phyloP scores from a whole-genome alignment of 179 eudicot genomes.

The Amaranthus tricolor region DNA sequence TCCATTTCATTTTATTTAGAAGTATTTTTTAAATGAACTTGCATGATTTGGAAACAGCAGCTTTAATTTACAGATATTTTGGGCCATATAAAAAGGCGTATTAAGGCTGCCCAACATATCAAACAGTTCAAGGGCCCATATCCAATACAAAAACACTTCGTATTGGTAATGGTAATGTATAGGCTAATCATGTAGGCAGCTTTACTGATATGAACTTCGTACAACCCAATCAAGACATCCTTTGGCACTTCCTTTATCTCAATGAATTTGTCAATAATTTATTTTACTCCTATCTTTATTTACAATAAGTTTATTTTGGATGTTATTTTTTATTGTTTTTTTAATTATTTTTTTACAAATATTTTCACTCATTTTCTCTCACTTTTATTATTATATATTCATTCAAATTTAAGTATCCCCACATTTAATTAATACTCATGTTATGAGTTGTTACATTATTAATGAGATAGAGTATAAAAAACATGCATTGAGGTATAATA shows the following conservation, averaged over 20 bases:
- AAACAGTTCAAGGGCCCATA: conserved; percentile 6
- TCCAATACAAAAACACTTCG: background rate
- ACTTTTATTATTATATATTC: no score
- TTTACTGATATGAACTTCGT: conserved; percentile 1
- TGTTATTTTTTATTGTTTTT: no score
- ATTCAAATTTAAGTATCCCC: no score
- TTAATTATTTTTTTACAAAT: no score
- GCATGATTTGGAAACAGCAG: conserved; percentile 4
- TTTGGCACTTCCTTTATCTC: background rate
- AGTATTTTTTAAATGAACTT: background rate
- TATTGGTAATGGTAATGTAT: background rate
- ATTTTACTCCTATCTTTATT: background rate
- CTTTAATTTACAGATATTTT: background rate
- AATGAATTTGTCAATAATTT: background rate
- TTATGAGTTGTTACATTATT: no score
- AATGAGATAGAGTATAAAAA: no score
- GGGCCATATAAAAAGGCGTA: background rate
- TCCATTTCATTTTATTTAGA: background rate
- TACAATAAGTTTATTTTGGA: no score
- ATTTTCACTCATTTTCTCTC: no score
- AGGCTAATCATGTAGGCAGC: background rate
- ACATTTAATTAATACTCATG: no score
- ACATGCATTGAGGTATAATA: no score
- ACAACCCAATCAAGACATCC: background rate
- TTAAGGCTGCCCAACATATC: background rate